Evolutionary conservation across 2,329 filamentous ascomycete genomes (phyloP).

Genomic region (Alternaria triticimaculans): DNA sequence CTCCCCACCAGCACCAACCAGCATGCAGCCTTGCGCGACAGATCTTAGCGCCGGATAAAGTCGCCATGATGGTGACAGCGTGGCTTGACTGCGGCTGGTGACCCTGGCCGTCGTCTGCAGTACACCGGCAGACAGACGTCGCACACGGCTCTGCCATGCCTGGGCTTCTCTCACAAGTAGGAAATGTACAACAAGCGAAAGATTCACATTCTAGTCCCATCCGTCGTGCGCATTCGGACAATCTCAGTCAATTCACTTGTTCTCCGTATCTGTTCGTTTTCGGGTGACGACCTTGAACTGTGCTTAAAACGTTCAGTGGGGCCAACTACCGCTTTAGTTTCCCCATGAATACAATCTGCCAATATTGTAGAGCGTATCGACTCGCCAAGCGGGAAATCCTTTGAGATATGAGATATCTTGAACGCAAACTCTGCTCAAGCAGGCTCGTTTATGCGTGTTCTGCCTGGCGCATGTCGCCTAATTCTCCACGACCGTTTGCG

Average conservation of each 20-base stretch:
- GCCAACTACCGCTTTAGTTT: conserved; percentile 12
- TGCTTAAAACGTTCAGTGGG: conserved; percentile 5
- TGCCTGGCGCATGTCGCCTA: not conserved
- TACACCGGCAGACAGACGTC: conserved; percentile 16
- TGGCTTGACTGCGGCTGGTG: conserved; percentile 42
- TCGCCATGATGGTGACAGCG: conserved; percentile 31
- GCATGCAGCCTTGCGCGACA: conserved; percentile 20
- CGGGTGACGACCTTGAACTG: not conserved
- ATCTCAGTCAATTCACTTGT: not conserved
- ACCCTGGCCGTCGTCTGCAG: conserved; percentile 27
- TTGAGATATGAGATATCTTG: not conserved
- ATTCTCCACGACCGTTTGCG: not conserved
- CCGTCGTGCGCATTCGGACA: not conserved
- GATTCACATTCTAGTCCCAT: not conserved
- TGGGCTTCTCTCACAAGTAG: conserved; percentile 13
- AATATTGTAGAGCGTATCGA: conserved; percentile 4
- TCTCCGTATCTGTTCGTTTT: not conserved
- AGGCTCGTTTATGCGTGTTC: not conserved
- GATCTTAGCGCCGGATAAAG: conserved; percentile 29
- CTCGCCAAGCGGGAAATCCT: conserved; percentile 2
- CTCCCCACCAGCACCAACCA: conserved; percentile 24
- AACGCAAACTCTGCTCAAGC: conserved; percentile 7
- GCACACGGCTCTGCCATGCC: conserved; percentile 26
- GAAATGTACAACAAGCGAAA: not conserved
- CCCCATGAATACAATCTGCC: conserved; percentile 4